Evolutionary conservation across 345 rosid genomes (phyloP).

Genomic region (Moringa oleifera): DNA sequence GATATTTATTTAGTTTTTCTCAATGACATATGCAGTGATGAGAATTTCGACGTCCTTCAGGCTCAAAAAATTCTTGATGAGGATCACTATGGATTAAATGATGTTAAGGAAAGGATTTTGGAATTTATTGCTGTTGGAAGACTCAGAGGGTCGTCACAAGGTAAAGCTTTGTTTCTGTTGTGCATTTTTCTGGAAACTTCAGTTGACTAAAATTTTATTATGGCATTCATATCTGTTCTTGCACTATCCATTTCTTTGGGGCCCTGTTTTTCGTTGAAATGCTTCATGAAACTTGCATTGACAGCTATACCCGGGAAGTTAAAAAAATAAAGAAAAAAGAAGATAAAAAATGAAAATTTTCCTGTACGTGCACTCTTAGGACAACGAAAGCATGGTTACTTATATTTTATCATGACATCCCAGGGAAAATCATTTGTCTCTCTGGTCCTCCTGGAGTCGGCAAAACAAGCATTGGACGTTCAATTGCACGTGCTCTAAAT

Average conservation of each 20-base stretch:
- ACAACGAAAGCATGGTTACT: neutral
- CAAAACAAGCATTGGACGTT: conserved; percentile 98
- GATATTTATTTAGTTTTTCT: neutral
- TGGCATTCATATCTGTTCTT: too few species aligned
- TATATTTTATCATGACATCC: conserved; percentile 16
- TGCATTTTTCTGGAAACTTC: neutral
- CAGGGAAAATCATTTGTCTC: conserved; percentile 98
- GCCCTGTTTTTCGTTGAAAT: too few species aligned
- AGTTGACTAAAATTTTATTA: too few species aligned
- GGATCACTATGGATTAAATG: conserved; percentile 95
- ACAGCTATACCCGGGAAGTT: too few species aligned
- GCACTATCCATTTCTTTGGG: neutral
- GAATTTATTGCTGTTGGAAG: conserved; percentile 99
- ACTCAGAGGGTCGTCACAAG: conserved; percentile 96
- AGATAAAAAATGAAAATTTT: too few species aligned
- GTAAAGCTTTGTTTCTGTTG: conserved; percentile 12
- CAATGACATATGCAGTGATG: conserved; percentile 59
- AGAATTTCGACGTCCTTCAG: conserved; percentile 84
- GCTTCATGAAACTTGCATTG: too few species aligned
- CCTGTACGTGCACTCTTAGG: neutral
- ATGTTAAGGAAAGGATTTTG: conserved; percentile 95
- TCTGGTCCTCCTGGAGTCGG: conserved; percentile 99
- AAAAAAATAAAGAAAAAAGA: too few species aligned
- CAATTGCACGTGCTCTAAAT: conserved; percentile 94
- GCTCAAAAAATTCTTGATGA: conserved; percentile 94